These are phyloP conservation scores for Mantamonas sphyraenae DNA, from an alignment of 78 protist genomes.

Conservation along the genomic window DNA sequence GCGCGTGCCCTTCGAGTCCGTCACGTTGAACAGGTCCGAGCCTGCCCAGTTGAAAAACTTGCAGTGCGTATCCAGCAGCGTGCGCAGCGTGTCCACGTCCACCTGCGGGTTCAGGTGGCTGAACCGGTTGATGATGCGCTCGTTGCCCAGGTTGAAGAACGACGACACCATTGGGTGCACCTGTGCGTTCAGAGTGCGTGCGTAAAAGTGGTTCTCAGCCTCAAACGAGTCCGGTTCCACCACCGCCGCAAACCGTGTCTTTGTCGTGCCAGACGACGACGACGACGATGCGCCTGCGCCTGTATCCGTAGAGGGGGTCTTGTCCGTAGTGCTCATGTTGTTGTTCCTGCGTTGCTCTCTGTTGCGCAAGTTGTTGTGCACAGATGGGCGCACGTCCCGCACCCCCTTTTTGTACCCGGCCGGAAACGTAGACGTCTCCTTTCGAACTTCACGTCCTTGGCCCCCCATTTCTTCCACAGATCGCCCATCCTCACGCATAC, in stretches of 20 bases:
- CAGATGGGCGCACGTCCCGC: no score
- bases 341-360: no score
- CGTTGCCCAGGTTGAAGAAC: constrained; percentile 31
- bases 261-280: not conserved
- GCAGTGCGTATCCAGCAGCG: constrained; percentile 29
- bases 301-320: no score
- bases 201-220: constrained; percentile 29
- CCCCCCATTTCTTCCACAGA: no score
- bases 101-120: constrained; percentile 23
- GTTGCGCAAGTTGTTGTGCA: no score
- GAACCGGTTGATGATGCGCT: constrained; percentile 32
- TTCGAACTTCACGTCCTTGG: no score
- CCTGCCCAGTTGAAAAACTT: constrained; percentile 49
- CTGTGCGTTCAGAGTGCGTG: constrained; percentile 23
- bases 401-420: no score
- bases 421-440: no score
- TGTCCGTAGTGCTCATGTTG: no score
- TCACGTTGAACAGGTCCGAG: constrained; percentile 32
- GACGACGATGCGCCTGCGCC: not conserved
- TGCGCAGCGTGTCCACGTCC: not conserved
- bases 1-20: not conserved
- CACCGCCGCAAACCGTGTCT: no score
- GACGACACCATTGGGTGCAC: constrained; percentile 28
- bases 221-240: constrained; percentile 18
- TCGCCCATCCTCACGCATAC: no score